Conservation (phyloP, 2,329 filamentous ascomycete genomes). For the Diaporthe batatas region DNA sequence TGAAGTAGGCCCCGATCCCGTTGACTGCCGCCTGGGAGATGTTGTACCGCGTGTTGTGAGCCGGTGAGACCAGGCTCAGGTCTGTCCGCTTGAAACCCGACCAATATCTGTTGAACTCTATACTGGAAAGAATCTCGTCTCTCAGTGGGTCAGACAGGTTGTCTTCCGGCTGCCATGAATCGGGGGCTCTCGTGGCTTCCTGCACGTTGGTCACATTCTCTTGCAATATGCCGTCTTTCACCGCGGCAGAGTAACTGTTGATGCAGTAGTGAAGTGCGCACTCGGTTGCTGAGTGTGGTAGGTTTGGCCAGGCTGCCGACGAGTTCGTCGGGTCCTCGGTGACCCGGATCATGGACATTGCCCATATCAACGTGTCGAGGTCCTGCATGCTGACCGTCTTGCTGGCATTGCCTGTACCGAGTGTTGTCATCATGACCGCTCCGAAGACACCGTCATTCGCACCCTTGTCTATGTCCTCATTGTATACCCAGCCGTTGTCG, state of each 20-base stretch:
- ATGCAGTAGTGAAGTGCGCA: constrained; percentile 33
- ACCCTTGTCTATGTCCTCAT: neutral
- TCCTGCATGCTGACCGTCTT: constrained; percentile 33
- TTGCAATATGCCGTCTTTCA: constrained; percentile 14
- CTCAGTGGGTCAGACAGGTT: neutral
- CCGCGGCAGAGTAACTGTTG: constrained; percentile 26
- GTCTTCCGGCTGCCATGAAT: constrained; percentile 16
- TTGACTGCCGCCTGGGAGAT: constrained; percentile 22
- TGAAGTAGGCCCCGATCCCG: constrained; percentile 17
- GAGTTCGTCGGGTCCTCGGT: constrained; percentile 3
- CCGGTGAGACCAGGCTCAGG: neutral
- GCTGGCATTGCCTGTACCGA: constrained; percentile 30
- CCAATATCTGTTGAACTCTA: constrained; percentile 7
- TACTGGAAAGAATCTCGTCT: neutral
- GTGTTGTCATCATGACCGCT: constrained; percentile 30
- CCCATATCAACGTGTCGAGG: constrained; percentile 30
- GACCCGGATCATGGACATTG: constrained; percentile 23
- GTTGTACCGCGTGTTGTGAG: neutral
- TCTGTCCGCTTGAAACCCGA: neutral
- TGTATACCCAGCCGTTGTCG: constrained; percentile 26
- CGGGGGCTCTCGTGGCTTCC: neutral
- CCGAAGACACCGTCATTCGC: constrained; percentile 10
- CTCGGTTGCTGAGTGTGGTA: constrained; percentile 15
- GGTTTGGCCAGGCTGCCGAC: constrained; percentile 26
- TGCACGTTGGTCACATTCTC: neutral